Conservation (phyloP, 2,329 filamentous ascomycete species). For the Coniosporium tulheliwenetii region DNA sequence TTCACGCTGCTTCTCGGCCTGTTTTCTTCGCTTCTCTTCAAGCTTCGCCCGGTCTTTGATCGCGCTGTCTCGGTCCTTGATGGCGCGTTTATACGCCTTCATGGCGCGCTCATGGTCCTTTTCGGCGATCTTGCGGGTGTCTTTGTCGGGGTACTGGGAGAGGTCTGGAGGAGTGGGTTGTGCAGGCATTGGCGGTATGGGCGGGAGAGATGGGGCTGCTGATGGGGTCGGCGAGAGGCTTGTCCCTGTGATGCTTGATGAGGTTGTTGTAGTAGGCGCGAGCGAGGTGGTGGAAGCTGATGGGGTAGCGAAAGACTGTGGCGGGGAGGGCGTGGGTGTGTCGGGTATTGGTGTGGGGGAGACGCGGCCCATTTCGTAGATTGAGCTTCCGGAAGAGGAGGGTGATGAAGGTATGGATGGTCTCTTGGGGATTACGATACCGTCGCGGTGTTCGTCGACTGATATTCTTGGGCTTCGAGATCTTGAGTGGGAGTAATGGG, state of each 20-base stretch:
- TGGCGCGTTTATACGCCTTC: slow-evolving; percentile 49
- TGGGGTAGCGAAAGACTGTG: neutral
- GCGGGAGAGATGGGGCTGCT: slow-evolving; percentile 18
- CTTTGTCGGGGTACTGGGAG: slow-evolving; percentile 44
- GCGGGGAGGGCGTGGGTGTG: neutral
- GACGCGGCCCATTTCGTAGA: slow-evolving; percentile 19
- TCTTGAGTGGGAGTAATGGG: neutral
- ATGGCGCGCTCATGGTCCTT: slow-evolving; percentile 48
- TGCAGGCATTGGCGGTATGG: slow-evolving; percentile 35
- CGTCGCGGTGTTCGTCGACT: slow-evolving; percentile 27
- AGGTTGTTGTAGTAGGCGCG: neutral
- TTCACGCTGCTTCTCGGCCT: slow-evolving; percentile 6
- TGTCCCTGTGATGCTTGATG: no score
- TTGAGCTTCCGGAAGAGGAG: slow-evolving; percentile 1
- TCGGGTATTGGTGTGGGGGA: slow-evolving; percentile 13
- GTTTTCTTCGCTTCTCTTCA: slow-evolving; percentile 29
- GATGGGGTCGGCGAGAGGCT: neutral
- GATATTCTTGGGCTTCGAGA: slow-evolving; percentile 26
- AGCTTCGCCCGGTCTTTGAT: slow-evolving; percentile 48
- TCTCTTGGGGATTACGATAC: slow-evolving; percentile 13
- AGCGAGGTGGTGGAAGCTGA: neutral
- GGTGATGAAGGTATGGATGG: no score
- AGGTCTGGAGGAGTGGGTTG: slow-evolving; percentile 42
- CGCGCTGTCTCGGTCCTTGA: slow-evolving; percentile 51
- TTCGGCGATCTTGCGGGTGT: slow-evolving; percentile 50